phyloP scores from a whole-genome alignment of 805 yeast genomes.

The Starmerella kuoi region DNA sequence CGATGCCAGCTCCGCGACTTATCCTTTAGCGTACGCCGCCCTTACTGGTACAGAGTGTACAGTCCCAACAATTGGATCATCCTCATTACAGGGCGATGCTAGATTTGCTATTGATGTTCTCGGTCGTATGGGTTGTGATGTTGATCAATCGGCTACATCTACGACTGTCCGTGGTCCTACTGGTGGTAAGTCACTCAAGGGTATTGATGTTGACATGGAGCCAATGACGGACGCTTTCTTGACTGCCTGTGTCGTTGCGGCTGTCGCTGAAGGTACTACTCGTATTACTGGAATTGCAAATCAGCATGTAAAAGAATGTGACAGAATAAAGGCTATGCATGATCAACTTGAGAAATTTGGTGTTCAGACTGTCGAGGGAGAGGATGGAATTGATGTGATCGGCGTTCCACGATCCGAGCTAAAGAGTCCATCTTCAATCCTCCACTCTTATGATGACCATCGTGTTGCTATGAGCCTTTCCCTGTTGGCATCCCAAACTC shows the following conservation, averaged over 20 bases:
- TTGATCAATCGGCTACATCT: slow-evolving; percentile 66
- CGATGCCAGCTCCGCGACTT: slow-evolving; percentile 96
- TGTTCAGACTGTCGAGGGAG: slow-evolving; percentile 68
- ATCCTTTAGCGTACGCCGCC: slow-evolving; percentile 95
- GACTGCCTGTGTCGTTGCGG: slow-evolving; percentile 94
- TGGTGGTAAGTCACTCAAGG: slow-evolving; percentile 44
- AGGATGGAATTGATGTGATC: slow-evolving; percentile 81
- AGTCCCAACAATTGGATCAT: slow-evolving; percentile 83
- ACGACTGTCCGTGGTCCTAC: slow-evolving; percentile 88
- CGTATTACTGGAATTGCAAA: slow-evolving; percentile 91
- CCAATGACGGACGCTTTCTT: slow-evolving; percentile 99
- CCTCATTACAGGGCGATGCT: slow-evolving; percentile 94
- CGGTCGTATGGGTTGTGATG: slow-evolving; percentile 89
- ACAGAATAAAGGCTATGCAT: slow-evolving; percentile 91
- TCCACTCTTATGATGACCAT: slow-evolving; percentile 79
- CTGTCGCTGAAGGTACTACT: slow-evolving; percentile 66
- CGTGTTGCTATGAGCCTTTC: slow-evolving; percentile 97
- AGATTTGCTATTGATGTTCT: slow-evolving; percentile 88
- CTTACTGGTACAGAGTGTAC: slow-evolving; percentile 87
- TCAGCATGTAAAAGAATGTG: slow-evolving; percentile 95
- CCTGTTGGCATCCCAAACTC: slow-evolving; percentile 62
- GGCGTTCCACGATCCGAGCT: slow-evolving; percentile 37
- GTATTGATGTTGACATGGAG: slow-evolving; percentile 87
- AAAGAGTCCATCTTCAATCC: background rate
- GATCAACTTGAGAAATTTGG: slow-evolving; percentile 82